Percentiles rank a stretch among this genome's conserved stretches.
phyloP scores from a whole-genome alignment of 306 rosid genomes.

The Acacia melanoxylon region DNA sequence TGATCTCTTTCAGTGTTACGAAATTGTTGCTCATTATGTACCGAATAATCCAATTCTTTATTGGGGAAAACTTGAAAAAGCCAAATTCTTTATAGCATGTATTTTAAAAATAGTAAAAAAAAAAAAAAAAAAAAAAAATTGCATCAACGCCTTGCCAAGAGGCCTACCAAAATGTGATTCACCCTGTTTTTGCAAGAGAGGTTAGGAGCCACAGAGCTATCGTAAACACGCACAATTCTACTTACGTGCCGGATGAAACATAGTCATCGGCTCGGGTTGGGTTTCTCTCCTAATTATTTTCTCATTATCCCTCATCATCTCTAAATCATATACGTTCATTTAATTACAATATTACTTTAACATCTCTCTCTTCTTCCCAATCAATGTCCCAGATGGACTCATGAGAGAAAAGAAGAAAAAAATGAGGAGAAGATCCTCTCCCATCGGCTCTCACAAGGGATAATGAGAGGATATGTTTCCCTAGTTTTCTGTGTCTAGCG shows the following conservation, averaged over 20 bases:
- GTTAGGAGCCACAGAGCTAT: not conserved
- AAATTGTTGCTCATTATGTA: not conserved
- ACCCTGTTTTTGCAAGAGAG: not conserved
- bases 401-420: too few species aligned
- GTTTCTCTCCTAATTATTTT: too few species aligned
- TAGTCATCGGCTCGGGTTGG: too few species aligned
- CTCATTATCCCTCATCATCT: too few species aligned
- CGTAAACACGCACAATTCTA: not conserved
- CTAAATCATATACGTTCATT: too few species aligned
- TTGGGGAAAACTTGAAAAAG: not conserved
- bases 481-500: too few species aligned
- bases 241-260: not conserved
- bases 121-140: not conserved
- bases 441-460: too few species aligned
- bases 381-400: too few species aligned
- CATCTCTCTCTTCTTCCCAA: too few species aligned
- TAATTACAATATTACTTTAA: too few species aligned
- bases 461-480: too few species aligned
- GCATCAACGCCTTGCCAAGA: not conserved
- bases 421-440: too few species aligned
- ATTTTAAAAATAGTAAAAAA: not conserved
- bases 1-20: not conserved
- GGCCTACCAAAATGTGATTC: not conserved
- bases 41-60: not conserved
- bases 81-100: not conserved